phyloP scores from a whole-genome alignment of 2,329 filamentous ascomycete genomes.

The Alternaria postmessia region DNA sequence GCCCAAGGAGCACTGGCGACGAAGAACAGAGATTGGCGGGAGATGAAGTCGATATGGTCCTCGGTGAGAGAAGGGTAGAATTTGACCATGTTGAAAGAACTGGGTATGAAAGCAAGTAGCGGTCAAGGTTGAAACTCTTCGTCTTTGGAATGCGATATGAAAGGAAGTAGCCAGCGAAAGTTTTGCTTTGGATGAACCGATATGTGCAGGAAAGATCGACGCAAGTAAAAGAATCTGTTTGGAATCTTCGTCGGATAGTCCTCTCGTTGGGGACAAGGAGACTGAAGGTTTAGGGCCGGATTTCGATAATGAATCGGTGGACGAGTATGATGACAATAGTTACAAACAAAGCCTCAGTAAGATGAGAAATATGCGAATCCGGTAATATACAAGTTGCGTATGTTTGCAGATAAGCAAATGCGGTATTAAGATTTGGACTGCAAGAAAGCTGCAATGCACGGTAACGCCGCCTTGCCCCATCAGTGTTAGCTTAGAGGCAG shows the following conservation, averaged over 20 bases:
- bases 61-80: constrained; percentile 65
- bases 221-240: neutral
- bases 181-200: neutral
- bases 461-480: constrained; percentile 2
- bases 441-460: constrained; percentile 11
- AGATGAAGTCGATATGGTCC: constrained; percentile 69
- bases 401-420: neutral
- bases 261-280: neutral
- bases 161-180: neutral
- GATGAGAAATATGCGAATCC: neutral
- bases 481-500: constrained; percentile 4
- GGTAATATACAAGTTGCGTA: neutral
- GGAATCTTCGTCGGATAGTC: neutral
- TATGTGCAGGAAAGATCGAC: neutral
- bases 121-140: constrained; percentile 3
- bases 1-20: constrained; percentile 74
- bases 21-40: constrained; percentile 76
- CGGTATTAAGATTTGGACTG: constrained; percentile 8
- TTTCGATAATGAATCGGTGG: neutral
- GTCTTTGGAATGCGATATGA: neutral
- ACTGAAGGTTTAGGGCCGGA: neutral
- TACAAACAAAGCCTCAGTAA: too few species aligned
- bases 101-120: neutral
- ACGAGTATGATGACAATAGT: neutral
- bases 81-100: constrained; percentile 61